A percentile compares a stretch with the other conserved stretches of the same genome.
phyloP scores from a whole-genome alignment of 768 basidiomycete genomes.

The Phanerochaete sordida region DNA sequence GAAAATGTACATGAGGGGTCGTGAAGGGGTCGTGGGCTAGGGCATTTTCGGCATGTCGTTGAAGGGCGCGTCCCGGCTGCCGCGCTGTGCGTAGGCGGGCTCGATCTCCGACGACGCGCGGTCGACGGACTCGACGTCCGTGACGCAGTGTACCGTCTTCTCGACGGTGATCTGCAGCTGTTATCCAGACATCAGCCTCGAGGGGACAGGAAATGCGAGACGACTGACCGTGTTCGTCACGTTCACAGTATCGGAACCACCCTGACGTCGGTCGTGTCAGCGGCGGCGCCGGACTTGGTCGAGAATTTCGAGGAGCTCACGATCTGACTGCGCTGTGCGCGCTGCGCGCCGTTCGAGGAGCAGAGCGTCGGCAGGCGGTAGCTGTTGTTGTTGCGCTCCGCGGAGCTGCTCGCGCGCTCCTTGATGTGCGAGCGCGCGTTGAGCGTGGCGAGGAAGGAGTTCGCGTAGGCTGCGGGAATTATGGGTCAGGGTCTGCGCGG shows the following conservation, averaged over 20 bases:
- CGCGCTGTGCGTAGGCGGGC: not conserved
- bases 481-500: too few relatives aligned
- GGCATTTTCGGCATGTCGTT: not conserved
- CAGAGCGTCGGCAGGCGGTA: slow-evolving; percentile 5
- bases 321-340: not conserved
- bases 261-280: not conserved
- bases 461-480: slow-evolving; percentile 19
- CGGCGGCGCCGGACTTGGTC: not conserved
- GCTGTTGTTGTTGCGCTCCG: not conserved
- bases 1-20: not conserved
- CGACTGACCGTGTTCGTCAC: not conserved
- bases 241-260: not conserved
- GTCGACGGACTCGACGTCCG: slow-evolving; percentile 11
- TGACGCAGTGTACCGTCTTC: slow-evolving; percentile 18
- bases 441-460: slow-evolving; percentile 18
- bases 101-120: not conserved
- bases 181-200: not conserved
- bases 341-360: not conserved
- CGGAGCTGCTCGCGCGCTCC: not conserved
- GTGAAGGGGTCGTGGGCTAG: not conserved
- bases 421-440: slow-evolving; percentile 11
- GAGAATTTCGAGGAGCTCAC: slow-evolving; percentile 1
- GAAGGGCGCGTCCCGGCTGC: not conserved
- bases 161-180: slow-evolving; percentile 14
- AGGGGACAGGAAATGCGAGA: not conserved